Conservation (phyloP, 2,329 filamentous ascomycete species). For the Sporothrix pseudoabietina region DNA sequence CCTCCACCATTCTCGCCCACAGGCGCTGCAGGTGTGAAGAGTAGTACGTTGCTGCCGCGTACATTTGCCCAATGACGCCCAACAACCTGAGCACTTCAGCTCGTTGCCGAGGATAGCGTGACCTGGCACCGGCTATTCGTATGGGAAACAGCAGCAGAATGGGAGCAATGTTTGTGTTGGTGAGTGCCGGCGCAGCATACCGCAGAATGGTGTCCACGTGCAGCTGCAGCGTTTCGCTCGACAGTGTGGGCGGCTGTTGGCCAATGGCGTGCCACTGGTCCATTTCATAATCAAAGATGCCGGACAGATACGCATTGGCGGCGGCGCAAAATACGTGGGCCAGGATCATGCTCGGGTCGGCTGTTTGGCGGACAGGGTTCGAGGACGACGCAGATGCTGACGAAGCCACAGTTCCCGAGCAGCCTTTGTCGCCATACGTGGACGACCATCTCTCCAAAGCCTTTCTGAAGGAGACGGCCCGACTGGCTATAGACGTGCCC, state of each 20-base stretch:
- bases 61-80: neutral
- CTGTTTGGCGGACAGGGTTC: neutral
- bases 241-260: neutral
- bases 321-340: conserved; percentile 15
- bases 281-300: conserved; percentile 19
- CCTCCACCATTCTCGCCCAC: neutral
- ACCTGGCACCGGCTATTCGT: neutral
- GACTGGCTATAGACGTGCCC: neutral
- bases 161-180: conserved; percentile 10
- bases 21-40: neutral
- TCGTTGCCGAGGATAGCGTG: neutral
- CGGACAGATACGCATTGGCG: conserved; percentile 6
- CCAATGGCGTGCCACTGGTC: conserved; percentile 16
- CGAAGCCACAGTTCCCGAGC: neutral
- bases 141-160: conserved; percentile 7
- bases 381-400: neutral
- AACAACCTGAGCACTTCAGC: neutral
- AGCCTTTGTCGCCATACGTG: neutral
- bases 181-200: conserved; percentile 1
- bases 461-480: neutral
- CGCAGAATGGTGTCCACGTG: conserved; percentile 9
- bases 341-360: conserved; percentile 4
- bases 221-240: neutral
- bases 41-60: conserved; percentile 10
- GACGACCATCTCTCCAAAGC: neutral